These are phyloP conservation scores for Balamuthia mandrillaris DNA, from an alignment of 208 protist species.

Conservation along the genomic window DNA sequence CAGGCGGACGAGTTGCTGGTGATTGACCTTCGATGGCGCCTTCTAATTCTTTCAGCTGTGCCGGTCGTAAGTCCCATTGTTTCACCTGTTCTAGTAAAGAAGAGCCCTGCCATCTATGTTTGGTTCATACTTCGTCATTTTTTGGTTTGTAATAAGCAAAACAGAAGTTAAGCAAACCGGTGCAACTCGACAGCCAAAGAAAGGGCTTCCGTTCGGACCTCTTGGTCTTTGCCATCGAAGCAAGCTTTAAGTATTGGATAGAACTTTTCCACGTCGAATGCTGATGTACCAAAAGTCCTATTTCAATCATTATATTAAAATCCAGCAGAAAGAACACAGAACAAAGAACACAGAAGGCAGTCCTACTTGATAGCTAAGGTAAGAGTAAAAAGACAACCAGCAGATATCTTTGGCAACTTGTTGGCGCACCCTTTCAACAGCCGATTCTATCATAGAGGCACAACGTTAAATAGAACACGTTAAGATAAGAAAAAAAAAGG, in stretches of 20 bases:
- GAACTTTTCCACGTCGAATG: background rate
- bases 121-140: too few relatives aligned
- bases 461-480: too few relatives aligned
- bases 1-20: too few relatives aligned
- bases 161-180: too few relatives aligned
- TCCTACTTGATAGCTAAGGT: background rate
- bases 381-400: background rate
- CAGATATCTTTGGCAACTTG: background rate
- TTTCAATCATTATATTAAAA: background rate
- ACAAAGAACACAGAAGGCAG: background rate
- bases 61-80: conserved; percentile 6
- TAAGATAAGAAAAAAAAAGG: too few relatives aligned
- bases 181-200: conserved; percentile 12
- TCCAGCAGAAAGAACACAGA: background rate
- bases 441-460: too few relatives aligned
- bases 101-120: background rate
- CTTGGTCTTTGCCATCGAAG: conserved; percentile 13
- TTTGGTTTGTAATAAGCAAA: too few relatives aligned
- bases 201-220: conserved; percentile 17
- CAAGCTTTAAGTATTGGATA: background rate
- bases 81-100: background rate
- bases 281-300: background rate
- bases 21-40: background rate
- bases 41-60: conserved; percentile 24
- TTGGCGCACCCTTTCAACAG: conserved; percentile 4